Percentiles rank a stretch among this genome's conserved stretches.
Evolutionary conservation across 2,329 filamentous ascomycete species (phyloP).

Genomic region (Rugonectria rugulosa): DNA sequence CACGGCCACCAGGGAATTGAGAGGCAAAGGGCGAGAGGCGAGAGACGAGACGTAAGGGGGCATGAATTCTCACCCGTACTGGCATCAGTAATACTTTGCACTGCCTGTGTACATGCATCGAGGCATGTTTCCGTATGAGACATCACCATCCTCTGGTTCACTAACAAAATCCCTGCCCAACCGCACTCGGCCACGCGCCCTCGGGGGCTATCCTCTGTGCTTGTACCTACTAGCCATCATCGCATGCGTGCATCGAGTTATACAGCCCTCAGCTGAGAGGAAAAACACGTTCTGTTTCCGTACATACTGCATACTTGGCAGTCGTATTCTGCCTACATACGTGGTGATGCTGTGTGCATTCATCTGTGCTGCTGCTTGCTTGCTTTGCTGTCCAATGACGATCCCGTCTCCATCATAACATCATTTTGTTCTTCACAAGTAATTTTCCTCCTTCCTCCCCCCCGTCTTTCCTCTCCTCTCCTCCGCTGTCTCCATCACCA

Average conservation of each 20-base stretch:
- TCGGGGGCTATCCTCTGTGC: not conserved
- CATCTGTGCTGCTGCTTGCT: not conserved
- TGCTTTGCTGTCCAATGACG: not conserved
- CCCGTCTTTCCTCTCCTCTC: not conserved
- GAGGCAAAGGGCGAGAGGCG: no score
- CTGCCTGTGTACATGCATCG: no score
- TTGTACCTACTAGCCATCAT: no score
- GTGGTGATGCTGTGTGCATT: no score
- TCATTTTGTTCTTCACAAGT: constrained; percentile 3
- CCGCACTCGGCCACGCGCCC: constrained; percentile 33
- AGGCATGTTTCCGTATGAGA: no score
- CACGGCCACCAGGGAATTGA: no score
- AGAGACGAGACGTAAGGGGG: no score
- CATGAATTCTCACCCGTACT: no score
- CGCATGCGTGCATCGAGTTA: not conserved
- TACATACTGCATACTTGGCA: no score
- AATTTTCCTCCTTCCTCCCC: not conserved
- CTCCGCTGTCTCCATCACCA: not conserved
- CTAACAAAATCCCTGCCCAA: constrained; percentile 23
- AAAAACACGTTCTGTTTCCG: not conserved
- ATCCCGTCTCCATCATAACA: constrained; percentile 4
- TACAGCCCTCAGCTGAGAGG: not conserved
- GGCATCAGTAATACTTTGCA: no score
- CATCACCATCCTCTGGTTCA: no score
- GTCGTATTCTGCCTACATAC: no score